These are phyloP conservation scores for Cutaneotrichosporon dermatis DNA, from an alignment of 1,284 basidiomycete species.

Conservation along the genomic window DNA sequence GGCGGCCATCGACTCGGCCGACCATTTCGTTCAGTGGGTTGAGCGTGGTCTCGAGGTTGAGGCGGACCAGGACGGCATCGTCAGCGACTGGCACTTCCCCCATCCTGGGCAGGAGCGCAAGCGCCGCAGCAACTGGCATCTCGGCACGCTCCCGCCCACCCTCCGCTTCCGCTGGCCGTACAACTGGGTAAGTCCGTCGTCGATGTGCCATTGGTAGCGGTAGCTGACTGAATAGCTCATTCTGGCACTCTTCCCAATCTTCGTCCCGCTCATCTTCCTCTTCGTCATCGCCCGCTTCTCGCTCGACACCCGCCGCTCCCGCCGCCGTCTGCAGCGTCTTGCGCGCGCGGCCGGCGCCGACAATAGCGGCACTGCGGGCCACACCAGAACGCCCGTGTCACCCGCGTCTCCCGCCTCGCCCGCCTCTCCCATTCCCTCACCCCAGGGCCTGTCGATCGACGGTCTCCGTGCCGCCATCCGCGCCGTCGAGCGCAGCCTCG, in stretches of 20 bases:
- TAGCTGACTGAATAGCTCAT: slow-evolving; percentile 33
- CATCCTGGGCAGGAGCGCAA: slow-evolving; percentile 10
- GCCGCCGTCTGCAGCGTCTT: slow-evolving; percentile 32
- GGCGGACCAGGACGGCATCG: slow-evolving; percentile 36
- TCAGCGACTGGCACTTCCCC: slow-evolving; percentile 12
- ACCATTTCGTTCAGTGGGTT: slow-evolving; percentile 62
- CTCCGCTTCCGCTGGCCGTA: slow-evolving; percentile 64
- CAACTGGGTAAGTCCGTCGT: slow-evolving; percentile 55
- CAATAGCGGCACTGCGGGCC: not conserved
- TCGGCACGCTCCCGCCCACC: slow-evolving; percentile 58
- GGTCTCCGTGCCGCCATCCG: slow-evolving; percentile 31
- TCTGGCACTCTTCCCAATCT: slow-evolving; percentile 61
- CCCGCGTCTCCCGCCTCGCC: not conserved
- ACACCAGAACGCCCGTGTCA: too few relatives aligned
- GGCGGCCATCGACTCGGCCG: slow-evolving; percentile 64
- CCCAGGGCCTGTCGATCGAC: slow-evolving; percentile 26
- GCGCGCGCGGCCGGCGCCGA: slow-evolving; percentile 7
- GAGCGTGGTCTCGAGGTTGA: slow-evolving; percentile 63
- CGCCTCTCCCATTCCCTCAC: not conserved
- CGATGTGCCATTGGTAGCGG: too few relatives aligned
- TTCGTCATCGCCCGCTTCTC: slow-evolving; percentile 34
- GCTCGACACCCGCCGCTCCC: slow-evolving; percentile 32
- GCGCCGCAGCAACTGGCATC: slow-evolving; percentile 9
- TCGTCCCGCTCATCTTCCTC: slow-evolving; percentile 50
- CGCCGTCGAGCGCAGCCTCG: slow-evolving; percentile 33